A percentile compares a stretch with the other conserved stretches of the same genome.
phyloP scores from a whole-genome alignment of 2,329 filamentous ascomycete genomes.

The Knufia fluminis region DNA sequence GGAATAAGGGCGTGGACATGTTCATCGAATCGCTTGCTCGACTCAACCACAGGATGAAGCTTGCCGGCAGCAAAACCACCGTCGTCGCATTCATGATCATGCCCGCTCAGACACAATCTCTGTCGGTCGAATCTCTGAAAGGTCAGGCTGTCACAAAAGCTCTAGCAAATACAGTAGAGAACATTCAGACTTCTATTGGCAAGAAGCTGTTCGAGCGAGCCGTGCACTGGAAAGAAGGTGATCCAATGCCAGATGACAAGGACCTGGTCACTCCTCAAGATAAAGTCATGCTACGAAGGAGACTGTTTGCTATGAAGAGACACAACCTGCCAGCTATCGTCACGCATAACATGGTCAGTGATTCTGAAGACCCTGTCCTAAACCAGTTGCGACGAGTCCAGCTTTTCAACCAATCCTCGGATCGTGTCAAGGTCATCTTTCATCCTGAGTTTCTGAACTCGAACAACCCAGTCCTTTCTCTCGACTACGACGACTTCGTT shows the following conservation, averaged over 20 bases:
- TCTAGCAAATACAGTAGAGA: conserved; percentile 79
- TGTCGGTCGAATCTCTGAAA: conserved; percentile 91
- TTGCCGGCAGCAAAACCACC: conserved; percentile 74
- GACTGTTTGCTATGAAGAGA: conserved; percentile 94
- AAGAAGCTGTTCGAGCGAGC: conserved; percentile 91
- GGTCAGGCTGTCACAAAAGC: conserved; percentile 97
- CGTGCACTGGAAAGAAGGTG: conserved; percentile 89
- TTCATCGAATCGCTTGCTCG: conserved; percentile 95
- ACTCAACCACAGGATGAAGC: conserved; percentile 86
- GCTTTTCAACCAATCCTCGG: conserved; percentile 89
- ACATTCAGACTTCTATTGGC: conserved; percentile 86
- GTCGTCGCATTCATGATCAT: conserved; percentile 98
- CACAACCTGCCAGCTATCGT: conserved; percentile 85
- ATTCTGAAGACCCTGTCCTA: conserved; percentile 82
- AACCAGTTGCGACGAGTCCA: conserved; percentile 94
- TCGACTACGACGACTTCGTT: conserved; percentile 98
- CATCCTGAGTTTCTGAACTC: conserved; percentile 97
- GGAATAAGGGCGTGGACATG: conserved; percentile 99
- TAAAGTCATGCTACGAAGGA: conserved; percentile 79
- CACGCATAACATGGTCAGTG: conserved; percentile 97
- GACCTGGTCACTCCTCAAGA: conserved; percentile 88
- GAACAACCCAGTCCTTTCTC: conserved; percentile 82
- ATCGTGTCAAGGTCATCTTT: conserved; percentile 96
- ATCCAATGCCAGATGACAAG: conserved; percentile 90
- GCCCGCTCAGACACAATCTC: conserved; percentile 89